phyloP scores from a whole-genome alignment of 805 yeast species.

The Suhomyces vadensis region DNA sequence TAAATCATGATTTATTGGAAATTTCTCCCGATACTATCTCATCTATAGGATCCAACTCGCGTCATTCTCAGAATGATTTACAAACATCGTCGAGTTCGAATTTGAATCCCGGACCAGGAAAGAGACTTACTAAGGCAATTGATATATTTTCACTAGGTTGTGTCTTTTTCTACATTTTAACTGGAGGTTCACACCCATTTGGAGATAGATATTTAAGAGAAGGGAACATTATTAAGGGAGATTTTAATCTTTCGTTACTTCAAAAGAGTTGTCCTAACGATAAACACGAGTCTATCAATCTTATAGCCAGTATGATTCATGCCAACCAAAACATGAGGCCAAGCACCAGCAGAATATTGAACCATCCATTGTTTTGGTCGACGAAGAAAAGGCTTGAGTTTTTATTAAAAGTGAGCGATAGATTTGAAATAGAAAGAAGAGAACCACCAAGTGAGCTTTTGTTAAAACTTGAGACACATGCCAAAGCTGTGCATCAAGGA shows the following conservation, averaged over 20 bases:
- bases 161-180: conserved; percentile 81
- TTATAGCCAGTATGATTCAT: conserved; percentile 71
- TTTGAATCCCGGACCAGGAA: conserved; percentile 19
- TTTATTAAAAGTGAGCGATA: conserved; percentile 81
- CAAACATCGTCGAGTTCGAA: conserved; percentile 6
- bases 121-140: conserved; percentile 81
- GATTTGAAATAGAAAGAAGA: conserved; percentile 81
- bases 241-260: conserved; percentile 52
- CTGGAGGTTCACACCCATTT: conserved; percentile 88
- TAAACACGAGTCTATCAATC: conserved; percentile 65
- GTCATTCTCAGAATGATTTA: conserved; percentile 13
- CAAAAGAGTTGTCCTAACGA: conserved; percentile 43
- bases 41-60: conserved; percentile 22
- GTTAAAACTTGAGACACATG: conserved; percentile 52
- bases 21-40: conserved; percentile 41
- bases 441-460: conserved; percentile 73
- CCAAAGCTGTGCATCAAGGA: conserved; percentile 53
- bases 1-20: conserved; percentile 39
- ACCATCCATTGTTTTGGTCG: conserved; percentile 90
- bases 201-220: conserved; percentile 91
- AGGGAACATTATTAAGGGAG: conserved; percentile 77
- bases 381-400: conserved; percentile 75
- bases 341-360: conserved; percentile 61
- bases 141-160: conserved; percentile 96
- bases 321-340: conserved; percentile 72